These are phyloP conservation scores for Leishmania aethiopica DNA, from an alignment of 208 protist genomes.

Conservation along the genomic window DNA sequence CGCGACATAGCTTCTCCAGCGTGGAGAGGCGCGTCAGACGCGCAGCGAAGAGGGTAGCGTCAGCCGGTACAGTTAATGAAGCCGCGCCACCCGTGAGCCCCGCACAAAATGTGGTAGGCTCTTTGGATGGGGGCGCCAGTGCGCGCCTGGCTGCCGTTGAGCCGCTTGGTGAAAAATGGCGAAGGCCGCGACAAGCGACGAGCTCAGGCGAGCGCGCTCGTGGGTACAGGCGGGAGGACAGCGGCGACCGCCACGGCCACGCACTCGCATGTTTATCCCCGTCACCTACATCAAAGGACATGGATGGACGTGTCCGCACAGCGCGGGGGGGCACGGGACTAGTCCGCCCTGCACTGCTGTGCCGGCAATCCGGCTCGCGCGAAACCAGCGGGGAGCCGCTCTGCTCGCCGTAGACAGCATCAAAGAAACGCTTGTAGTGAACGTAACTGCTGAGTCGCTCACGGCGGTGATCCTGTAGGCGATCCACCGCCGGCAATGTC, in stretches of 20 bases:
- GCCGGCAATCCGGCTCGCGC: neutral
- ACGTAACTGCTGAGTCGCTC: constrained; percentile 18
- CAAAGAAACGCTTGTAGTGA: constrained; percentile 37
- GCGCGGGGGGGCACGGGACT: neutral
- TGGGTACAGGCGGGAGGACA: neutral
- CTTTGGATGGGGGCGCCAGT: neutral
- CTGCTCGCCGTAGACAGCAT: constrained; percentile 15
- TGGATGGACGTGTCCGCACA: neutral
- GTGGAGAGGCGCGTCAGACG: constrained; percentile 24
- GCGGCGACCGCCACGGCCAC: neutral
- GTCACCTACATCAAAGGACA: neutral
- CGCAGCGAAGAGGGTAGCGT: constrained; percentile 13
- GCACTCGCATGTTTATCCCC: neutral
- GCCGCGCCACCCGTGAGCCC: neutral
- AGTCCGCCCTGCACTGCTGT: neutral
- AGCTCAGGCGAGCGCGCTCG: neutral
- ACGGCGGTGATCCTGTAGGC: neutral
- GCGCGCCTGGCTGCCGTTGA: neutral
- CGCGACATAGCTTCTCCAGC: constrained; percentile 32
- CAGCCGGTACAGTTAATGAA: neutral
- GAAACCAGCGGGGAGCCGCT: neutral
- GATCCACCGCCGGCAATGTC: neutral
- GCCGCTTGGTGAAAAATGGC: neutral
- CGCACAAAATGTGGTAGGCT: neutral
- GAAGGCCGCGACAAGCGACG: neutral